Percentiles rank a stretch among this genome's conserved stretches.
Conservation (phyloP, 768 basidiomycete species). For the Leccinum incarnatum region DNA sequence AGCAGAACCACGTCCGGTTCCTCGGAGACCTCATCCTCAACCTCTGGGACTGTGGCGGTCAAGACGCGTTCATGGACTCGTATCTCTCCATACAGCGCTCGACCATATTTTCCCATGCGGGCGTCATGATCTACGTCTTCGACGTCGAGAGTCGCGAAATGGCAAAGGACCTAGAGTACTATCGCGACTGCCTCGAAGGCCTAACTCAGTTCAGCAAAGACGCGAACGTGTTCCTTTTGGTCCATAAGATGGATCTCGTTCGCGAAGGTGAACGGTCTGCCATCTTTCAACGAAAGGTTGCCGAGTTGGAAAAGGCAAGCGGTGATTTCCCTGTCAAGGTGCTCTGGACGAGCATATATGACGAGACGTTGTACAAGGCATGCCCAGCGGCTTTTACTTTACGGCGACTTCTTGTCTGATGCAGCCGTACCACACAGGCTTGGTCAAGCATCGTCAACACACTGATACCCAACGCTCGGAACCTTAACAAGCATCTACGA, state of each 20-base stretch:
- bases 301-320: slow-evolving; percentile 70
- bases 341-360: slow-evolving; percentile 94
- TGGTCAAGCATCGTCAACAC: slow-evolving; percentile 98
- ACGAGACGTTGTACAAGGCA: slow-evolving; percentile 95
- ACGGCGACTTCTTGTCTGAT: slow-evolving; percentile 10
- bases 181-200: slow-evolving; percentile 85
- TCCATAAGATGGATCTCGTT: slow-evolving; percentile 98
- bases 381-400: slow-evolving; percentile 4
- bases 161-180: slow-evolving; percentile 86
- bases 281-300: slow-evolving; percentile 67
- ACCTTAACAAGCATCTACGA: slow-evolving; percentile 82
- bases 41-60: slow-evolving; percentile 98
- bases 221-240: slow-evolving; percentile 82
- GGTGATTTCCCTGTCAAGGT: slow-evolving; percentile 61
- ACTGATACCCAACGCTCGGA: slow-evolving; percentile 90
- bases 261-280: slow-evolving; percentile 51
- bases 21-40: slow-evolving; percentile 95
- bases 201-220: slow-evolving; percentile 75
- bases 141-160: slow-evolving; percentile 88
- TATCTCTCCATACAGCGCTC: slow-evolving; percentile 89
- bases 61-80: slow-evolving; percentile 97
- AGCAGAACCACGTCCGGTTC: slow-evolving; percentile 96
- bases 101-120: slow-evolving; percentile 96
- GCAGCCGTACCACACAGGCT: slow-evolving; percentile 54
- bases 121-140: slow-evolving; percentile 98